These are phyloP conservation scores for Aspergillus texensis DNA, from an alignment of 2,329 filamentous ascomycete genomes.

Conservation along the genomic window DNA sequence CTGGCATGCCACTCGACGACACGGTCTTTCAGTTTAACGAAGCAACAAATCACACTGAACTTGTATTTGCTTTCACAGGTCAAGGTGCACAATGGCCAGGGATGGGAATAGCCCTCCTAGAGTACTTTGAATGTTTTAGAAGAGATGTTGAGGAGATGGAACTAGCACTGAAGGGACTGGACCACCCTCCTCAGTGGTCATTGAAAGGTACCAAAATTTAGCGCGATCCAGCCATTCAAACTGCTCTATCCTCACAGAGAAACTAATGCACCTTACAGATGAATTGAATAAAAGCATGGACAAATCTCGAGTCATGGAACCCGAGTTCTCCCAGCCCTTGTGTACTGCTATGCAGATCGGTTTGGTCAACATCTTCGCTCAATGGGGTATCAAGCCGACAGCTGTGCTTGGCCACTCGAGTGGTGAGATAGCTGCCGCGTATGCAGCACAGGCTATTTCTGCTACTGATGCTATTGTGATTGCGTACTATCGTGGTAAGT, in stretches of 20 bases:
- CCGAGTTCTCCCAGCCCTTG: slow-evolving; percentile 11
- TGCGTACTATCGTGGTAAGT: slow-evolving; percentile 7
- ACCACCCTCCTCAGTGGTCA: no score
- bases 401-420: slow-evolving; percentile 33
- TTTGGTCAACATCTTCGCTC: slow-evolving; percentile 30
- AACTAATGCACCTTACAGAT: no score
- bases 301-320: slow-evolving; percentile 4
- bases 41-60: no score
- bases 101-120: slow-evolving; percentile 8
- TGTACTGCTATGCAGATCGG: slow-evolving; percentile 34
- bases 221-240: no score
- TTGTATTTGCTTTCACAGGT: slow-evolving; percentile 28
- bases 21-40: no score
- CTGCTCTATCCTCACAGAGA: no score
- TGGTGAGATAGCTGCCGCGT: slow-evolving; percentile 33
- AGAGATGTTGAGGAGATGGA: slow-evolving; percentile 2
- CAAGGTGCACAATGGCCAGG: slow-evolving; percentile 30
- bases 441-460: slow-evolving; percentile 5
- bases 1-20: no score
- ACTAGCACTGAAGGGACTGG: not conserved
- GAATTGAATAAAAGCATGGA: no score
- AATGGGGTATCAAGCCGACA: slow-evolving; percentile 27
- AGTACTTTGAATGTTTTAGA: not conserved
- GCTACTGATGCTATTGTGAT: slow-evolving; percentile 7
- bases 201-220: no score